Percentiles rank a stretch among this genome's conserved stretches.
Conservation (phyloP, 2,329 filamentous ascomycete genomes). For the Alternaria angustiovoidea region DNA sequence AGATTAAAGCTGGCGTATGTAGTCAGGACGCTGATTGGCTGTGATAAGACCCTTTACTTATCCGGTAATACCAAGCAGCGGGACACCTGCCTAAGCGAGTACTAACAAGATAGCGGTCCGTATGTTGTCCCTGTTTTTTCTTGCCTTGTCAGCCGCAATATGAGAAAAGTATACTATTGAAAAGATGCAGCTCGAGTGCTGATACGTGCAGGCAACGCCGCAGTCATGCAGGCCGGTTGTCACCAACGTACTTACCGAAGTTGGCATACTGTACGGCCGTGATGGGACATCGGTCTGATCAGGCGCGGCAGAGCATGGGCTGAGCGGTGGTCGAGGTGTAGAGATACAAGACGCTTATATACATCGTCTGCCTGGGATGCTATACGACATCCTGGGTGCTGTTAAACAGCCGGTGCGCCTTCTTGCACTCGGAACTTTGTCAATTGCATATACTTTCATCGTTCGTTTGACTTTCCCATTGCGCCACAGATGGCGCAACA, state of each 20-base stretch:
- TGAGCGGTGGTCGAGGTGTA: neutral
- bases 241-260: conserved; percentile 1
- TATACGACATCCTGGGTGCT: neutral
- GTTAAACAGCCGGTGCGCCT: conserved; percentile 5
- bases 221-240: neutral
- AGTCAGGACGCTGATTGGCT: conserved; percentile 4
- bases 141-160: conserved; percentile 14
- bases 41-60: conserved; percentile 15
- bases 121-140: conserved; percentile 4
- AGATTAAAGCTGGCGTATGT: conserved; percentile 6
- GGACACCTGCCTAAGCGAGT: conserved; percentile 18
- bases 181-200: conserved; percentile 12
- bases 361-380: conserved; percentile 1
- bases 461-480: conserved; percentile 3
- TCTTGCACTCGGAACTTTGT: conserved; percentile 2
- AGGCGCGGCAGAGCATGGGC: conserved; percentile 4
- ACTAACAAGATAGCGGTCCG: conserved; percentile 12
- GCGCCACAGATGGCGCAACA: conserved; percentile 9
- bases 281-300: neutral
- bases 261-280: neutral
- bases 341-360: conserved; percentile 7
- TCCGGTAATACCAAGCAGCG: conserved; percentile 16
- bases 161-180: conserved; percentile 11
- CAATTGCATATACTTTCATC: neutral
- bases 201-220: conserved; percentile 3